Conservation (phyloP, 306 rosid species). For the Rosa persica region DNA sequence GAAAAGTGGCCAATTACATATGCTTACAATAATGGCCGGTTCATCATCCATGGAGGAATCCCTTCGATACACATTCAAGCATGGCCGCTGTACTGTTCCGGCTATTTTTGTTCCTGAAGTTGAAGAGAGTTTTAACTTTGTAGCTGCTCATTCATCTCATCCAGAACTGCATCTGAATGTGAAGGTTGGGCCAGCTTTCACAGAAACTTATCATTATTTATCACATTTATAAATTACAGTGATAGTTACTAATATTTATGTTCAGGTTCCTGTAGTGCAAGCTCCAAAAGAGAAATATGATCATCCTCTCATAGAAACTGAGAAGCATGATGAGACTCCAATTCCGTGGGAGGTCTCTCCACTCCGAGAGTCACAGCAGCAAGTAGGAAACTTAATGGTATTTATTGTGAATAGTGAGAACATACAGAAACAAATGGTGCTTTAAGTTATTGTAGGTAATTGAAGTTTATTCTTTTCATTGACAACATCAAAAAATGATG, state of each 20-base stretch:
- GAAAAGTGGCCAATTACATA: slow-evolving; percentile 36
- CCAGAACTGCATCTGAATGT: slow-evolving; percentile 31
- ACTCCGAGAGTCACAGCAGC: slow-evolving; percentile 9
- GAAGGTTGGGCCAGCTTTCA: slow-evolving; percentile 33
- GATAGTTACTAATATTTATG: slow-evolving; percentile 22
- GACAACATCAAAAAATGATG: neutral
- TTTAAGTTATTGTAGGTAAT: neutral
- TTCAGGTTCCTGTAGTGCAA: slow-evolving; percentile 38
- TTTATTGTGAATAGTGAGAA: slow-evolving; percentile 12
- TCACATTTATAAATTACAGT: neutral
- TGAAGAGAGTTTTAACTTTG: slow-evolving; percentile 37
- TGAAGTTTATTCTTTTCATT: neutral
- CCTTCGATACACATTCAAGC: slow-evolving; percentile 43
- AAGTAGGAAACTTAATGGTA: slow-evolving; percentile 8
- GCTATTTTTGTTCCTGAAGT: slow-evolving; percentile 35
- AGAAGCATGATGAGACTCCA: slow-evolving; percentile 13
- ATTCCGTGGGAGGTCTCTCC: slow-evolving; percentile 15
- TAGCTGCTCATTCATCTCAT: slow-evolving; percentile 46
- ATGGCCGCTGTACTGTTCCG: slow-evolving; percentile 45
- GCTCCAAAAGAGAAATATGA: neutral
- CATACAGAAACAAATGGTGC: neutral
- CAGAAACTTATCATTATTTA: neutral
- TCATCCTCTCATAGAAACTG: neutral
- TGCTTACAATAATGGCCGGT: slow-evolving; percentile 47
- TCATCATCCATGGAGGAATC: slow-evolving; percentile 28